Evolutionary conservation across 139 green algal genomes (phyloP), one percentile per base, ranked within the genome.

Genomic region (Volvox reticuliferus): DNA sequence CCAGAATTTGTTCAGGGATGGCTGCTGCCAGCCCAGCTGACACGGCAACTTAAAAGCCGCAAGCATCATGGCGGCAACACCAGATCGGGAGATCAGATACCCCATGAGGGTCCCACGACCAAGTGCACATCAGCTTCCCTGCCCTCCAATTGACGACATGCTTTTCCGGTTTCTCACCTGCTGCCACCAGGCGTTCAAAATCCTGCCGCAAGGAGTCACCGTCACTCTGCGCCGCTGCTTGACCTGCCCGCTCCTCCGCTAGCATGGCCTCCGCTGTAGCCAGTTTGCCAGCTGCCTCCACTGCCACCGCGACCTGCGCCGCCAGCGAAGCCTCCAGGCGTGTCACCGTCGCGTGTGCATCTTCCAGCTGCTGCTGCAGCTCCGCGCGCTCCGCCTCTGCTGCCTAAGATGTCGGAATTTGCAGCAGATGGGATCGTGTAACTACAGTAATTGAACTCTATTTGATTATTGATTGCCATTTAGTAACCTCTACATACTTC

Each of bases 131-230:
- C 44, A 55, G 5, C 44, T 55, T 55, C 44, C 44, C 44, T 14
- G 5, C 44, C 9, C 9, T 55, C 44, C 44, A 55, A 5, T 55
- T 55, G 44, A 55, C 5, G 5, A 55, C 44, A 55, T 55, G 9
- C 9, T 55, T 55, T 55, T 55, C 44, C 44, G 35, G 75, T 24
- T 20, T 63, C 86, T 16, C 73, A 90, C 86, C 86, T 28, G 87
- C 93, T 21, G 85, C 88, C 63, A 95, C 88, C 65, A 93, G 77
- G 1, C 93, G 91, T 16, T 94, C 91, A 35, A 95, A 87, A 84
- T 95, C 93, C 0, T 68, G 79, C 2, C 79, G 55, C 18, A 93
- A 85, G 1, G 91, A 87, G 28, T 77, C 78, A 18, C 94, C 92
- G 37, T 93, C 90, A 19, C 21, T 78, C 22, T 76, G 36, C 28